Evolutionary conservation across 108 stramenopile genomes (phyloP).

Genomic region (Nitzschia putrida): DNA sequence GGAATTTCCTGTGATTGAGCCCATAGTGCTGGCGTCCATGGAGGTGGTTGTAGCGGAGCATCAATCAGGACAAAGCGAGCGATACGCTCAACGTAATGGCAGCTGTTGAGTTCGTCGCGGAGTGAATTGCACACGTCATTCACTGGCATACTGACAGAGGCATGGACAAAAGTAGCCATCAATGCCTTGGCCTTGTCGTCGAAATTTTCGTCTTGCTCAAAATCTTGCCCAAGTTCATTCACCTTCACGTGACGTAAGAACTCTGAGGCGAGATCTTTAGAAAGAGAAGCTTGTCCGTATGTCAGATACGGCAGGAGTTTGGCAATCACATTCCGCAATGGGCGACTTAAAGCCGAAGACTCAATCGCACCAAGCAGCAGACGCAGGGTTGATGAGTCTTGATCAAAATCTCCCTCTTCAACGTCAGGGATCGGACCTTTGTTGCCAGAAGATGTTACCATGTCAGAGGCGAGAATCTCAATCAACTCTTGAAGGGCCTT

Average conservation of each 20-base stretch:
- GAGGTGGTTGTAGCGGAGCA: constrained; percentile 65
- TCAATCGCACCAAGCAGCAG: constrained; percentile 70
- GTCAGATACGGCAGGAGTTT: constrained; percentile 84
- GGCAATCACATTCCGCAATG: constrained; percentile 79
- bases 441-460: constrained; percentile 38
- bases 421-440: background rate
- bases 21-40: constrained; percentile 80
- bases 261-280: constrained; percentile 62
- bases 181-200: constrained; percentile 34
- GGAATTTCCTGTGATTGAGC: constrained; percentile 25
- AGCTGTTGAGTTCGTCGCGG: constrained; percentile 55
- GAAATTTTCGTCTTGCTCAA: constrained; percentile 5
- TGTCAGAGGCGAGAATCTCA: constrained; percentile 77
- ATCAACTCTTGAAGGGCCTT: constrained; percentile 75
- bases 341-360: constrained; percentile 63
- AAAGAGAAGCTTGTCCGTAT: constrained; percentile 71
- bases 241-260: constrained; percentile 66
- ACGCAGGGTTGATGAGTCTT: constrained; percentile 64
- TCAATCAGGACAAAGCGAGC: constrained; percentile 47
- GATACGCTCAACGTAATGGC: constrained; percentile 69
- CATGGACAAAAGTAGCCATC: constrained; percentile 79
- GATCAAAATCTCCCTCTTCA: constrained; percentile 27
- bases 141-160: constrained; percentile 74
- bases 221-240: constrained; percentile 35
- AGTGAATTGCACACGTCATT: constrained; percentile 76